Evolutionary conservation across 192 early-diverging fungal genomes (phyloP).

Genomic region (Backusella macrospora): DNA sequence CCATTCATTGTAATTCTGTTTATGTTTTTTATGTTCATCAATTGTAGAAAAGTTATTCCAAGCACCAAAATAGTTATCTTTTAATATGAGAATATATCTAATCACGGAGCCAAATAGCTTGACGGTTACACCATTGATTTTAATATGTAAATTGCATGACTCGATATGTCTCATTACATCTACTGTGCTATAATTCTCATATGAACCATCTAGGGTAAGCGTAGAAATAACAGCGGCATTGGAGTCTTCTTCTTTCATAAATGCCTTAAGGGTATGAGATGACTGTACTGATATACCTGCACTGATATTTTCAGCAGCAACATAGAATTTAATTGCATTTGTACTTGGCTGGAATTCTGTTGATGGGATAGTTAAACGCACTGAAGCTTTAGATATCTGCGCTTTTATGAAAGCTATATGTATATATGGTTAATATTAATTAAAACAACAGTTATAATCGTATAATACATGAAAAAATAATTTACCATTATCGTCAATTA

Average conservation of each 20-base stretch:
- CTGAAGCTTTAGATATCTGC: constrained; percentile 39
- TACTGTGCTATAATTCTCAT: constrained; percentile 54
- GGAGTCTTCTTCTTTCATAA: constrained; percentile 53
- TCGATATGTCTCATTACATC: constrained; percentile 52
- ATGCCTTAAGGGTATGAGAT: constrained; percentile 69
- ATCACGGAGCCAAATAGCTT: constrained; percentile 71
- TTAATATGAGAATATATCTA: constrained; percentile 65
- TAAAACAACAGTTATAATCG: neutral
- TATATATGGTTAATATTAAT: neutral
- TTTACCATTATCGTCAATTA: constrained; percentile 73
- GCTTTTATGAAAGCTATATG: constrained; percentile 25
- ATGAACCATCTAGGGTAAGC: constrained; percentile 53
- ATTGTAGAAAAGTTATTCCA: constrained; percentile 59
- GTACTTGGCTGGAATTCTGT: constrained; percentile 56
- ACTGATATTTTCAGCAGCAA: constrained; percentile 53
- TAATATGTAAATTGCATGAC: constrained; percentile 51
- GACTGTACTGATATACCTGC: constrained; percentile 56
- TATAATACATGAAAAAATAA: neutral
- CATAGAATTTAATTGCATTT: constrained; percentile 55
- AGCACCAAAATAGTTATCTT: constrained; percentile 73
- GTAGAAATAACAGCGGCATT: constrained; percentile 48
- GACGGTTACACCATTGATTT: constrained; percentile 50
- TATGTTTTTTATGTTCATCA: constrained; percentile 60
- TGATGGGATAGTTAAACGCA: constrained; percentile 57
- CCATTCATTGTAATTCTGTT: constrained; percentile 36